phyloP scores from a whole-genome alignment of 2,329 filamentous ascomycete genomes.

The Diaporthe eres region DNA sequence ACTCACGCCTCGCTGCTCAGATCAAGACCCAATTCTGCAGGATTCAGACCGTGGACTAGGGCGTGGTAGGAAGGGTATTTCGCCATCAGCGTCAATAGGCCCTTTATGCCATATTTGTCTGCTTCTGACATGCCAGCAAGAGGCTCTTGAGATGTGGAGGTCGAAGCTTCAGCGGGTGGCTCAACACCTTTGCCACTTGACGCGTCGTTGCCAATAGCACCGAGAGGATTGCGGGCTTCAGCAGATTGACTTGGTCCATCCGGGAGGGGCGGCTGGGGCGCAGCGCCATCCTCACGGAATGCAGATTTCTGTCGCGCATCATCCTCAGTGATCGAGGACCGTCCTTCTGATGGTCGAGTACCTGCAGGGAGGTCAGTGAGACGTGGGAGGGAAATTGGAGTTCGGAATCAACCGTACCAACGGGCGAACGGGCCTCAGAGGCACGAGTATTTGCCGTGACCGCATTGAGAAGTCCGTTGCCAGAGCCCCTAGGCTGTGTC shows the following conservation, averaged over 20 bases:
- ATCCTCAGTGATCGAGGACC: conserved; percentile 57
- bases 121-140: conserved; percentile 72
- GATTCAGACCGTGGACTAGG: conserved; percentile 72
- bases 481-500: conserved; percentile 60
- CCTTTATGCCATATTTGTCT: conserved; percentile 77
- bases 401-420: conserved; percentile 49
- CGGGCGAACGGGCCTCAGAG: conserved; percentile 64
- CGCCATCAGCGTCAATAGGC: conserved; percentile 74
- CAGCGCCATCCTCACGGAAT: conserved; percentile 60
- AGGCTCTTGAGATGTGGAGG: conserved; percentile 65
- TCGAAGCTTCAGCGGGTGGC: conserved; percentile 40
- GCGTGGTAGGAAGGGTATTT: conserved; percentile 75
- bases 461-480: conserved; percentile 75
- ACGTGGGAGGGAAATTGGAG: not conserved
- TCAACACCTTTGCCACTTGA: conserved; percentile 58
- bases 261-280: conserved; percentile 52
- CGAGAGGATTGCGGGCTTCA: conserved; percentile 58
- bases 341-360: conserved; percentile 60
- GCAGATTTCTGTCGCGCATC: conserved; percentile 61
- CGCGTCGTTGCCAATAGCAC: conserved; percentile 63
- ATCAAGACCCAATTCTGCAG: conserved; percentile 70
- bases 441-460: conserved; percentile 71
- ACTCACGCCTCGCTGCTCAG: conserved; percentile 71
- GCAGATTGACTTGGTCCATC: conserved; percentile 51
- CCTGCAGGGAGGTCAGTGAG: conserved; percentile 50